Evolutionary conservation across 768 basidiomycete genomes (phyloP).

Genomic region (Xerocomellus dryophilus): DNA sequence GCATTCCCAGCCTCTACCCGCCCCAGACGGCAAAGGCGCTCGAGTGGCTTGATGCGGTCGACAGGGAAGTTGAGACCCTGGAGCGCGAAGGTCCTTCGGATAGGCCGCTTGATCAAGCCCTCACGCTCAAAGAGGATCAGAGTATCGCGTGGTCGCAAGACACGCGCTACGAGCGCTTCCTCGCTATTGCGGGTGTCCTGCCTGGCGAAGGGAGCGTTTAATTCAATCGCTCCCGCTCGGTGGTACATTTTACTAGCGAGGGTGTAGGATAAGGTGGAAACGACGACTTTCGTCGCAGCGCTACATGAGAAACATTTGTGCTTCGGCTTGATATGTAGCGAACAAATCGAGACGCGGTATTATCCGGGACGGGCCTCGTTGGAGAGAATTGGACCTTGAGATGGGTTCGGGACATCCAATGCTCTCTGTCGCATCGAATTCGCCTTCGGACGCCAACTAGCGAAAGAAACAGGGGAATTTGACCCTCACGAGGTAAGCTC

Average conservation of each 20-base stretch:
- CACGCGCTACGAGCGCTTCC: conserved; percentile 42
- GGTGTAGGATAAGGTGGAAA: not conserved
- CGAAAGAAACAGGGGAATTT: too few relatives aligned
- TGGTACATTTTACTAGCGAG: not conserved
- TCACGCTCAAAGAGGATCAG: conserved; percentile 51
- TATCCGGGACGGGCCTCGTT: not conserved
- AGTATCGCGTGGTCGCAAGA: conserved; percentile 56
- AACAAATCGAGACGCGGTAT: not conserved
- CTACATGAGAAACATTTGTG: not conserved
- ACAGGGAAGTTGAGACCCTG: conserved; percentile 41
- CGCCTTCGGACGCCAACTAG: too few relatives aligned
- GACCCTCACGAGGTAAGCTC: too few relatives aligned
- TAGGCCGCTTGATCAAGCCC: conserved; percentile 35
- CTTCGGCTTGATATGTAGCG: not conserved
- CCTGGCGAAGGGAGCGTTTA: conserved; percentile 17
- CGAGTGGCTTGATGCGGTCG: conserved; percentile 53
- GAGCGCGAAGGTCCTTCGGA: conserved; percentile 32
- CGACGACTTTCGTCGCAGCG: not conserved
- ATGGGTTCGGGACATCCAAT: too few relatives aligned
- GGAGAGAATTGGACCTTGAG: too few relatives aligned
- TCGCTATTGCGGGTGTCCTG: conserved; percentile 39
- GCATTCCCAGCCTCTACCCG: conserved; percentile 44
- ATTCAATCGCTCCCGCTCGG: not conserved
- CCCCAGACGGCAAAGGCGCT: conserved; percentile 50
- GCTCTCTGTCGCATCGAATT: too few relatives aligned